phyloP scores from a whole-genome alignment of 2,329 filamentous ascomycete species.

The Colletotrichum camelliae region DNA sequence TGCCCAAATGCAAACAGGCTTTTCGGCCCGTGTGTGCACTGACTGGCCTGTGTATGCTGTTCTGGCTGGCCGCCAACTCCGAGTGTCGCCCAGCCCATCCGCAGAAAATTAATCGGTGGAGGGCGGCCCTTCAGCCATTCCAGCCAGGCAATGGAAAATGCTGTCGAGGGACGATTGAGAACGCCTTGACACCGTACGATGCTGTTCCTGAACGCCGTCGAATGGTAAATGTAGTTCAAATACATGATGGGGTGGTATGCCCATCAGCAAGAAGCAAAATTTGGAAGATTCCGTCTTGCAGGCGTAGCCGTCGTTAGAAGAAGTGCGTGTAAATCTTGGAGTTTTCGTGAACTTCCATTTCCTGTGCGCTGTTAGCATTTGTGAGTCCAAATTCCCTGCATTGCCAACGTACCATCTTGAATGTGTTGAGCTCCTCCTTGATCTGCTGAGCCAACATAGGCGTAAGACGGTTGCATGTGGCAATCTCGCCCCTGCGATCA shows the following conservation, averaged over 20 bases:
- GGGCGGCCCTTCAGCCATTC: constrained; percentile 20
- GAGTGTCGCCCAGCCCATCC: background rate
- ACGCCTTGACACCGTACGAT: constrained; percentile 65
- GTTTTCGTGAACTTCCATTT: constrained; percentile 99
- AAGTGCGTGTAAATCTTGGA: constrained; percentile 99
- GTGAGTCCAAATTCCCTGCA: background rate
- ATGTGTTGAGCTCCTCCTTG: constrained; percentile 98
- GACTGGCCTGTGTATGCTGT: constrained; percentile 1
- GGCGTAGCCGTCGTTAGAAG: constrained; percentile 72
- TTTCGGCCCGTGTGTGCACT: constrained; percentile 10
- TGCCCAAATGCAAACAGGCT: constrained; percentile 11
- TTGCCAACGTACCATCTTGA: constrained; percentile 84
- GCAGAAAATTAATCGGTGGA: constrained; percentile 34
- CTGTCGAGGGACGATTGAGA: constrained; percentile 39
- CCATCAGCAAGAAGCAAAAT: constrained; percentile 33
- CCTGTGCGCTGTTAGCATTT: constrained; percentile 63
- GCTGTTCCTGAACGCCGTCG: constrained; percentile 60
- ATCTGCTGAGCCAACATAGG: constrained; percentile 98
- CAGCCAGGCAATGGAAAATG: constrained; percentile 16
- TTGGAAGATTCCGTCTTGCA: constrained; percentile 29
- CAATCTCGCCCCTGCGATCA: constrained; percentile 92
- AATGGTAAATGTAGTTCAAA: constrained; percentile 54
- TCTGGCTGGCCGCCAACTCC: background rate
- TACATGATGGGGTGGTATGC: constrained; percentile 47
- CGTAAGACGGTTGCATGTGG: constrained; percentile 96